Base-by-base conservation (phyloP, 169 alveolate species). In the Plasmodium coatneyi region DNA sequence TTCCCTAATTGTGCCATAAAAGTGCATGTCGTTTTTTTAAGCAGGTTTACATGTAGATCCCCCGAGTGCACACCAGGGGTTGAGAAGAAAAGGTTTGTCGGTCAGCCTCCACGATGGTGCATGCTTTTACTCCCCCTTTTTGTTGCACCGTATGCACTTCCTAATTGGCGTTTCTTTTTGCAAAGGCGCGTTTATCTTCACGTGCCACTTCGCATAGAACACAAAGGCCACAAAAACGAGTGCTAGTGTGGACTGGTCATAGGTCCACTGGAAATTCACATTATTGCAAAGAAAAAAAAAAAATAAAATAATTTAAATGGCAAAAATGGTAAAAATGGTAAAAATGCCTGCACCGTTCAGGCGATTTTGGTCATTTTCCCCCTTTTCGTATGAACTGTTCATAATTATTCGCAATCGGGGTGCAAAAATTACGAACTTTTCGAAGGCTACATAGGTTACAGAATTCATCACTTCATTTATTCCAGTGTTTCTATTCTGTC, bases 1-100 rank as follows among this genome's bases (percentile, higher is more conserved):
- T 19, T 1, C 3, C 74, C 74, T 32, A 60, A 60, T 5, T 60
- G 74, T 60, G 74, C 74, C 32, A 1, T 60, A 60, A 60, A 60
- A 60, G 74, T 60, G 74, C 74, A 60, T 60, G 74, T 60, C 74
- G 74, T 60, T 60, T 60, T 60, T 60, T 60, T 9, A 25, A 60
- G 34, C 74, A n/a, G 10, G 0, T 60, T 60, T 60, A 60, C 32
- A n/a, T 60, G 74, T 60, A 60, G 74, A 9, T n/a, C n/a, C n/a
- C n/a, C n/a, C n/a, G n/a, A n/a, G n/a, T n/a, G n/a, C n/a, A n/a
- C n/a, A n/a, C n/a, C n/a, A n/a, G n/a, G n/a, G n/a, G n/a, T n/a
- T n/a, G n/a, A n/a, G n/a, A n/a, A n/a, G n/a, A n/a, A n/a, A n/a
- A n/a, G n/a, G n/a, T n/a, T n/a, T n/a, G n/a, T n/a, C n/a, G n/a